Evolutionary conservation across 306 rosid species (phyloP).

Genomic region (Ochetophila trinervis): DNA sequence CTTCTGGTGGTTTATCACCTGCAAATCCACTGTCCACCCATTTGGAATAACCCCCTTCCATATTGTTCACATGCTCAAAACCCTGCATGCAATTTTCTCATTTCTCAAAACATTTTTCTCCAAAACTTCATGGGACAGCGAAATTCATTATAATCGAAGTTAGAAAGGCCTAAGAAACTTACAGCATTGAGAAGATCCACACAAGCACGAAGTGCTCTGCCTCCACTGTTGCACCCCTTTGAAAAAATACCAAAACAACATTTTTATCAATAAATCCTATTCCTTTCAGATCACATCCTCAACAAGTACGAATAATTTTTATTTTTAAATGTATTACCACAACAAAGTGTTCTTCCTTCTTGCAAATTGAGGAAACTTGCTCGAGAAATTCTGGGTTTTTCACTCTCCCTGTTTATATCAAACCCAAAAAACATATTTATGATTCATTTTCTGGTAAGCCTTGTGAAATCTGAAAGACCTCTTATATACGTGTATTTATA

Average conservation of each 20-base stretch:
- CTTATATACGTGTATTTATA: too few relatives aligned
- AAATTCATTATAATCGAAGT: not conserved
- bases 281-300: too few relatives aligned
- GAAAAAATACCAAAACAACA: not conserved
- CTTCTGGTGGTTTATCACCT: slow-evolving; percentile 40
- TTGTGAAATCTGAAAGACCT: not conserved
- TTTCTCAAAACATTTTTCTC: not conserved
- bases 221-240: slow-evolving; percentile 55
- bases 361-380: slow-evolving; percentile 23
- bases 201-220: slow-evolving; percentile 39
- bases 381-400: slow-evolving; percentile 38
- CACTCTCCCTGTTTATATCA: slow-evolving; percentile 29
- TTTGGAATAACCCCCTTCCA: slow-evolving; percentile 72
- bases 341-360: slow-evolving; percentile 36
- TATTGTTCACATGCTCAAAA: slow-evolving; percentile 40
- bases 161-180: not conserved
- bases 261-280: not conserved
- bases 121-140: not conserved
- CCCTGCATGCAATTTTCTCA: slow-evolving; percentile 37
- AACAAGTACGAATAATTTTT: too few relatives aligned
- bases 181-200: slow-evolving; percentile 42
- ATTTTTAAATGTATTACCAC: slow-evolving; percentile 30
- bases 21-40: slow-evolving; percentile 77
- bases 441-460: not conserved
- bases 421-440: not conserved